Base-by-base conservation (phyloP, 257 asterid species). In the Lantana camara region DNA sequence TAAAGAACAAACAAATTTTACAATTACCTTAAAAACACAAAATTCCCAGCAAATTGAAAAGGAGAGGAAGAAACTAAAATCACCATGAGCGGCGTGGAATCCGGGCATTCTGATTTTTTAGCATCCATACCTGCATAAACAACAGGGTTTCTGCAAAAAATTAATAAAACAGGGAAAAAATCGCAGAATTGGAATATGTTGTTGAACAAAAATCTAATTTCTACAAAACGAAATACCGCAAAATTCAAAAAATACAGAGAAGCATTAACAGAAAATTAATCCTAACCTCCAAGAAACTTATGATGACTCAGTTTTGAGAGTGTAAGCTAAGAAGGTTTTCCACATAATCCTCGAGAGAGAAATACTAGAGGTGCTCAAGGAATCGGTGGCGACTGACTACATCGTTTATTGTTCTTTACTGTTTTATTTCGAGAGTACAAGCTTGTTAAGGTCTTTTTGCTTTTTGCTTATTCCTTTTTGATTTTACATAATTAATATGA, bases 111-210 rank as follows among this genome's bases (percentile, higher is more conserved):
- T 54, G 76, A 73, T 66, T 68, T 63, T 47, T 46, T 34, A 34
- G 80, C 66, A 48, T 75, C 82, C 87, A 81, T 78, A 35, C 54
- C 72, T 27, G 30, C 87, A 81, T 78, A 34, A 38, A 67, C 55
- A 32, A 40, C 24, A 48, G 32, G 32, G 61, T 24, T 30, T 63
- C 15, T 5, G 30, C 9, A 24, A 37, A 13, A 35, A 55, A 19
- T 27, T 27, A 0, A 14, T 1, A 20, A 13, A 41, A 57, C 5
- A n/a, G 3, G n/a, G 12, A 19, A 21, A 34, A 27, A 15, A 51
- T 27, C 27, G 51, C 44, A 19, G 15, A 46, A 69, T 34, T 66
- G 17, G 45, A 70, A 53, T 30, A 38, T 48, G 64, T 75, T 65
- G 44, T 10, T 27, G 67, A 37, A 15, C 53, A 54, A 74, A 48